These are phyloP conservation scores for Pythium brassicae DNA, from an alignment of 352 stramenopile genomes.

Conservation along the genomic window DNA sequence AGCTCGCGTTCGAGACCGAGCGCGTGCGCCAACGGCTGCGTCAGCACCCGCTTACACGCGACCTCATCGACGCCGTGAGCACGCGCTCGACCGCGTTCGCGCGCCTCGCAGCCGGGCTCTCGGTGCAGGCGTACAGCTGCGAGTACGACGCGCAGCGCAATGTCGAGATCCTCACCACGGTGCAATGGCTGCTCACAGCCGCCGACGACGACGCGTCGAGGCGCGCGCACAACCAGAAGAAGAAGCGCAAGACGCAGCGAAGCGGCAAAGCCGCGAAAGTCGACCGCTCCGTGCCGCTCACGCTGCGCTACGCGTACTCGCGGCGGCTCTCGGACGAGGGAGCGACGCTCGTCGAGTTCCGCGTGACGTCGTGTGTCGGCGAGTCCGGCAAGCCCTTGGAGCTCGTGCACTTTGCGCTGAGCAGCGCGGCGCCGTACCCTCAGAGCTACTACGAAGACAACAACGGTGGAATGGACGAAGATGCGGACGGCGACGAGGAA, in stretches of 20 bases:
- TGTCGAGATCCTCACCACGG: constrained; percentile 46
- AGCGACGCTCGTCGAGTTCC: constrained; percentile 46
- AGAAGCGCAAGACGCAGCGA: constrained; percentile 40
- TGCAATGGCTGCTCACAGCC: constrained; percentile 43
- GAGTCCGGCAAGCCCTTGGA: constrained; percentile 31
- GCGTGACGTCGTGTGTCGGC: constrained; percentile 34
- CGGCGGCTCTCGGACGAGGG: constrained; percentile 21
- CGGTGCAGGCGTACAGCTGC: constrained; percentile 54
- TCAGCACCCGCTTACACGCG: constrained; percentile 57
- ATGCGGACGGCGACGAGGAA: constrained; percentile 26
- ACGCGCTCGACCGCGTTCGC: constrained; percentile 46
- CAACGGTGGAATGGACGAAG: constrained; percentile 14
- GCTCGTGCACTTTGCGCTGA: constrained; percentile 60
- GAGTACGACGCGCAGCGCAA: constrained; percentile 62
- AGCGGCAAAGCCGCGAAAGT: constrained; percentile 2
- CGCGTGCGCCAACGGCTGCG: constrained; percentile 50
- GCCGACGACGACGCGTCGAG: constrained; percentile 4
- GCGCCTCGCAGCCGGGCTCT: constrained; percentile 30
- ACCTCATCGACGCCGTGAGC: constrained; percentile 48
- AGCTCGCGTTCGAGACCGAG: constrained; percentile 65
- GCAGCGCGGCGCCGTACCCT: constrained; percentile 47
- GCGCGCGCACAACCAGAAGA: constrained; percentile 18
- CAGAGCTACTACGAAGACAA: constrained; percentile 72
- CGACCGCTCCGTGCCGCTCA: constrained; percentile 23
- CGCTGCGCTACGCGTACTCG: constrained; percentile 49